These are phyloP conservation scores for Drosera spatulata DNA, from an alignment of 179 eudicot genomes.

Conservation along the genomic window DNA sequence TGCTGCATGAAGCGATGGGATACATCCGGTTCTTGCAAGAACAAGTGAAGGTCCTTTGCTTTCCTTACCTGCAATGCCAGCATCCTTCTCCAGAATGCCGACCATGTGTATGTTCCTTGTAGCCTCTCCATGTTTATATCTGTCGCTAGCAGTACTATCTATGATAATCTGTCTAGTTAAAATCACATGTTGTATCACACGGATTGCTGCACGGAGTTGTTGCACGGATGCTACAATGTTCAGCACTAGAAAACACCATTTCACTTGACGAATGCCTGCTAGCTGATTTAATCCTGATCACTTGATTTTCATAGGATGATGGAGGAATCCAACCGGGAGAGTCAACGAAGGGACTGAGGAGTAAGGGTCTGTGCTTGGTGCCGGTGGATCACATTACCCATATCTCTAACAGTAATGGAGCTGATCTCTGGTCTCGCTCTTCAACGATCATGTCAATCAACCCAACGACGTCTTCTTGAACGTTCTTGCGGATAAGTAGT, in stretches of 20 bases:
- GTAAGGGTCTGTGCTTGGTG: conserved; percentile 40
- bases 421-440: conserved; percentile 44
- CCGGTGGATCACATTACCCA: conserved; percentile 28
- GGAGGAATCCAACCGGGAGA: conserved; percentile 8
- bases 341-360: conserved; percentile 18
- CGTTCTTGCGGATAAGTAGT: too few species aligned
- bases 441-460: conserved; percentile 13
- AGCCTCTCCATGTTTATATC: too few species aligned
- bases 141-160: too few species aligned
- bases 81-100: conserved; percentile 13
- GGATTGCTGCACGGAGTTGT: too few species aligned
- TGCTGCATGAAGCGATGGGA: conserved; percentile 90
- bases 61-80: conserved; percentile 55
- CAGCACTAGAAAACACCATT: too few species aligned
- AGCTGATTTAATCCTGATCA: too few species aligned
- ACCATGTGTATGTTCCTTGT: not conserved
- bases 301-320: conserved; percentile 11
- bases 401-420: conserved; percentile 36
- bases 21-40: conserved; percentile 85
- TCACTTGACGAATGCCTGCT: too few species aligned
- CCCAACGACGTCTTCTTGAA: not conserved
- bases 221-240: too few species aligned
- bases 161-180: too few species aligned
- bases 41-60: conserved; percentile 12
- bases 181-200: too few species aligned